Evolutionary conservation across 352 stramenopile species (phyloP).

Genomic region (Hyaloperonospora arabidopsidis): DNA sequence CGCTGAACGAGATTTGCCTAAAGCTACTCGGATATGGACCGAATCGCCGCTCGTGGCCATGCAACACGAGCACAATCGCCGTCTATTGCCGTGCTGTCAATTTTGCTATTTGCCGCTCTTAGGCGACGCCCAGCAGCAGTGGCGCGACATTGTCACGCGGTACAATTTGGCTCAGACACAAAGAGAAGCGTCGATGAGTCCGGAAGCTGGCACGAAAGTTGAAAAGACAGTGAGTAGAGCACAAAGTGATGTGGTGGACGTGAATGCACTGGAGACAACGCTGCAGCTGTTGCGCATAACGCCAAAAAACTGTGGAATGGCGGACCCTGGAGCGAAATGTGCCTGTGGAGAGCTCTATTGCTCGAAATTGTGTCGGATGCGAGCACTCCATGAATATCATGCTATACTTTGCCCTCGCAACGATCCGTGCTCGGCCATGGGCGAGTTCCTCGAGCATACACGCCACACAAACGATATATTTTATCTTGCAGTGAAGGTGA

Average conservation of each 20-base stretch:
- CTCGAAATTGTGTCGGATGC: constrained; percentile 64
- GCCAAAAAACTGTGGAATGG: constrained; percentile 43
- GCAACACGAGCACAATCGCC: constrained; percentile 53
- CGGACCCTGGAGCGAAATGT: constrained; percentile 28
- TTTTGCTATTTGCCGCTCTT: constrained; percentile 69
- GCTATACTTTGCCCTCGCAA: constrained; percentile 62
- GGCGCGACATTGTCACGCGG: constrained; percentile 35
- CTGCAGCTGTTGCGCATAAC: constrained; percentile 38
- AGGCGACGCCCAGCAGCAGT: constrained; percentile 38
- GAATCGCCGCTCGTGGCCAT: constrained; percentile 66
- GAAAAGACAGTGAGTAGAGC: not conserved
- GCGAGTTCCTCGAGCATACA: constrained; percentile 52
- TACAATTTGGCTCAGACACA: constrained; percentile 17
- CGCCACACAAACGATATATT: constrained; percentile 90
- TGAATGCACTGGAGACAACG: constrained; percentile 38
- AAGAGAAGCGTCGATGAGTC: not conserved
- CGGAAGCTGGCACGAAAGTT: constrained; percentile 8
- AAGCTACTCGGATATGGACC: constrained; percentile 50
- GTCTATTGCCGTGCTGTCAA: constrained; percentile 42
- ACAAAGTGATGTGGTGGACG: constrained; percentile 5
- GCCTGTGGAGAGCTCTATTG: constrained; percentile 81
- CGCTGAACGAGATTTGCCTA: constrained; percentile 40
- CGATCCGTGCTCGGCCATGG: constrained; percentile 57
- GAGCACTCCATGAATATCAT: constrained; percentile 69
- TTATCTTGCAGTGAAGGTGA: constrained; percentile 78